Percentiles rank a stretch among this genome's conserved stretches.
Evolutionary conservation across 208 protist species (phyloP).

Genomic region (Acanthamoeba rhysodes): DNA sequence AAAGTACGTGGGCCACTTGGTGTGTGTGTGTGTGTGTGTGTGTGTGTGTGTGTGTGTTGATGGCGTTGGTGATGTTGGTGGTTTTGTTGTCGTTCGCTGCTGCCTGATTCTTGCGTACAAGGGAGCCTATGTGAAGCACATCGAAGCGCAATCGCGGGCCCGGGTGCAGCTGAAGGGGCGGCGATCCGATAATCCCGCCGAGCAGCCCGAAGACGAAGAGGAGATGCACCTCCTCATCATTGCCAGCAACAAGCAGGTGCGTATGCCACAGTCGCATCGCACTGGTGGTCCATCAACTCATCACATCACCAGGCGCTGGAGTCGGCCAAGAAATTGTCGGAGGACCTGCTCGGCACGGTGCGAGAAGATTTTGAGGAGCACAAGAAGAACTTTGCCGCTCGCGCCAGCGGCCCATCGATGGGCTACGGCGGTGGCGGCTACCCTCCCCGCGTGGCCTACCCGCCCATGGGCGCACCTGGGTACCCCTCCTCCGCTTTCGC

Average conservation of each 20-base stretch:
- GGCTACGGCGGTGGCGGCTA: neutral
- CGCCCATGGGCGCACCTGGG: neutral
- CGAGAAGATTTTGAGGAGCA: conserved; percentile 66
- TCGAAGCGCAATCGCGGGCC: conserved; percentile 10
- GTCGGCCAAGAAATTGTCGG: conserved; percentile 17
- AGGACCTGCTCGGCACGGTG: neutral
- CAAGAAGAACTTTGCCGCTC: conserved; percentile 16
- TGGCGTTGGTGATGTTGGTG: too few relatives aligned
- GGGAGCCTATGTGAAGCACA: conserved; percentile 68
- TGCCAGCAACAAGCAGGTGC: conserved; percentile 26
- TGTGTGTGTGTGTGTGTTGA: too few relatives aligned
- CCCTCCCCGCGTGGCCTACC: neutral
- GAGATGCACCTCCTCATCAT: conserved; percentile 53
- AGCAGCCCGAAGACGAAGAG: neutral
- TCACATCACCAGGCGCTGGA: neutral
- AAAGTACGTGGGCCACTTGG: neutral
- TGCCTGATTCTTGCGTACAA: neutral
- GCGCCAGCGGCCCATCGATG: neutral
- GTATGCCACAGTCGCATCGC: too few relatives aligned
- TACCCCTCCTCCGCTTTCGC: neutral
- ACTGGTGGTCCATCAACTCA: neutral
- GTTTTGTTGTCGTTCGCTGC: neutral
- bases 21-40: too few relatives aligned
- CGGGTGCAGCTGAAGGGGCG: conserved; percentile 53
- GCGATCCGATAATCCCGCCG: neutral